Evolutionary conservation across 108 stramenopile species (phyloP).

Genomic region (Ochromonas danica): DNA sequence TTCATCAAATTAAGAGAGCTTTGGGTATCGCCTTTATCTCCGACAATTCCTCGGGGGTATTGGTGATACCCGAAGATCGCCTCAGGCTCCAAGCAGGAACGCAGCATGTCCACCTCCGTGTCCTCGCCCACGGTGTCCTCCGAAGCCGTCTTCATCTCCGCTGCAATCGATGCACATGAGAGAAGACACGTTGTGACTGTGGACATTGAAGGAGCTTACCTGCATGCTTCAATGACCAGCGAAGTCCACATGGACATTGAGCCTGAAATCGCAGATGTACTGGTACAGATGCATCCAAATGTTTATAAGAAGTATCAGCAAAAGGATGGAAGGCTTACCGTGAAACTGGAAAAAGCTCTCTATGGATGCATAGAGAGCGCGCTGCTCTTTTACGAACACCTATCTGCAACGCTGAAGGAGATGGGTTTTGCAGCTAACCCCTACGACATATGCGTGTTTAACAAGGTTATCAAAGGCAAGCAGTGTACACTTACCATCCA

Average conservation of each 20-base stretch:
- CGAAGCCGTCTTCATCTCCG: constrained; percentile 16
- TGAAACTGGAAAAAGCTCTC: constrained; percentile 20
- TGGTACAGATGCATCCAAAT: constrained; percentile 11
- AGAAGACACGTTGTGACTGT: not conserved
- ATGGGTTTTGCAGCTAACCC: constrained; percentile 20
- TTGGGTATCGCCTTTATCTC: no score
- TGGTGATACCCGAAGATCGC: no score
- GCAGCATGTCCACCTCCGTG: not conserved
- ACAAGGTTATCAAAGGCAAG: not conserved
- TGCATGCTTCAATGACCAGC: constrained; percentile 8
- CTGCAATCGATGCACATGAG: constrained; percentile 20
- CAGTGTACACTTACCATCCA: constrained; percentile 23
- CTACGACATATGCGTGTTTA: constrained; percentile 29
- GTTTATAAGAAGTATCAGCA: not conserved
- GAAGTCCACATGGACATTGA: constrained; percentile 32
- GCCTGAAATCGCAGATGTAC: not conserved
- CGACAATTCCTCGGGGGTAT: no score
- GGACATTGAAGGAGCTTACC: constrained; percentile 34
- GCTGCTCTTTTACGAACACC: constrained; percentile 2
- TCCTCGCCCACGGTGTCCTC: constrained; percentile 19
- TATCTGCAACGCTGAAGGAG: not conserved
- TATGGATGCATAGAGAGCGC: constrained; percentile 35
- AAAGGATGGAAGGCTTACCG: constrained; percentile 9
- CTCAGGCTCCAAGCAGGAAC: not conserved
- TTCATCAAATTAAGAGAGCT: no score